phyloP scores from a whole-genome alignment of 148 eudicot genomes.

The Mesembryanthemum crystallinum region DNA sequence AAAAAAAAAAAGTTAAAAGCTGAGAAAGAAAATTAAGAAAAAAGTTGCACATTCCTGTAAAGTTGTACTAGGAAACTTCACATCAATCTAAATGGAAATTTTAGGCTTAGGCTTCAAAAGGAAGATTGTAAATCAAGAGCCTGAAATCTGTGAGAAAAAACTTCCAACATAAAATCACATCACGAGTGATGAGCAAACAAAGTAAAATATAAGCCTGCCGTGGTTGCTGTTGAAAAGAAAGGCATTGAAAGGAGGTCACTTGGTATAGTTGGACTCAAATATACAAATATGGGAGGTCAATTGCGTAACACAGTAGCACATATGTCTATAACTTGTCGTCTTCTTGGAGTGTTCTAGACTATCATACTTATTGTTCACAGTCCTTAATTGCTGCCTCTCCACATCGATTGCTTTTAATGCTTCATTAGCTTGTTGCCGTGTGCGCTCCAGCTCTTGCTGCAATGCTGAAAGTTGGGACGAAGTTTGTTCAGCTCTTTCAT shows the following conservation, averaged over 20 bases:
- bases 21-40: background rate
- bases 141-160: background rate
- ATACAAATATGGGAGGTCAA: background rate
- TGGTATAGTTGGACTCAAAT: background rate
- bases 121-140: background rate
- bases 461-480: constrained; percentile 66
- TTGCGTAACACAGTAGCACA: constrained; percentile 6
- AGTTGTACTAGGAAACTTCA: background rate
- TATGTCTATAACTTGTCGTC: constrained; percentile 4
- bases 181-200: background rate
- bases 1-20: background rate
- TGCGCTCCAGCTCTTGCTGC: constrained; percentile 92
- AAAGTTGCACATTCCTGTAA: background rate
- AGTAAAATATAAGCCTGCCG: background rate
- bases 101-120: constrained; percentile 5
- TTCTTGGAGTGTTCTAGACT: background rate
- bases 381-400: constrained; percentile 90
- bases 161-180: background rate
- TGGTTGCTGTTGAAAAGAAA: background rate
- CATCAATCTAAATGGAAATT: background rate
- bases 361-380: constrained; percentile 82
- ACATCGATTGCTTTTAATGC: constrained; percentile 84
- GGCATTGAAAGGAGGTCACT: background rate
- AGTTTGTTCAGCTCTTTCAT: constrained; percentile 68
- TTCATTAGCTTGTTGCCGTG: constrained; percentile 86